These are phyloP conservation scores for Naegleria fowleri DNA, from an alignment of 208 protist species.

Conservation along the genomic window DNA sequence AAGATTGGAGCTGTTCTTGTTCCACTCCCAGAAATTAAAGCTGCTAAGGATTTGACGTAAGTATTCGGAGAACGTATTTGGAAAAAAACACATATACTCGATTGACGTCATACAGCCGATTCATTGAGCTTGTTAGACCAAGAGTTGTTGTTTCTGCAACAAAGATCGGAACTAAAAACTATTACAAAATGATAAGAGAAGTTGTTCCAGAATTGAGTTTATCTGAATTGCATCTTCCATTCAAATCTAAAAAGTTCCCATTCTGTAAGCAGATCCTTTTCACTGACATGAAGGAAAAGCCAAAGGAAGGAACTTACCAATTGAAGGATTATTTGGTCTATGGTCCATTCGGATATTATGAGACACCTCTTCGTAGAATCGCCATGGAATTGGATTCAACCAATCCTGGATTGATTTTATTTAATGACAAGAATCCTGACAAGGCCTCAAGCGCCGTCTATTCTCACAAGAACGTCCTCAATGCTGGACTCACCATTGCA, in stretches of 20 bases:
- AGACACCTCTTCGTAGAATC: slow-evolving; percentile 13
- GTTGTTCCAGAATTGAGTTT: slow-evolving; percentile 11
- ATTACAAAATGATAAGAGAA: neutral
- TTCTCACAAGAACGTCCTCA: neutral
- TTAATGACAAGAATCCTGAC: neutral
- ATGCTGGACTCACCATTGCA: neutral
- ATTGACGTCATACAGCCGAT: neutral
- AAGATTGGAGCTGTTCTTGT: neutral
- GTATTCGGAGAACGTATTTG: neutral
- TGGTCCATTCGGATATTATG: slow-evolving; percentile 27
- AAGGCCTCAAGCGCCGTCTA: neutral
- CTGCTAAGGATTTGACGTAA: slow-evolving; percentile 9
- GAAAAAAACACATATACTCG: neutral
- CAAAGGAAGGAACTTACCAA: neutral
- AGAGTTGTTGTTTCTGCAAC: neutral
- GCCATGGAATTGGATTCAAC: neutral
- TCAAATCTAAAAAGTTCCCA: slow-evolving; percentile 21
- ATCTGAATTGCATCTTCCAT: neutral
- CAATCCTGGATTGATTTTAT: neutral
- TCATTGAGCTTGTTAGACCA: slow-evolving; percentile 7
- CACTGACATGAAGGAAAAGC: neutral
- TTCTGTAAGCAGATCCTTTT: slow-evolving; percentile 16
- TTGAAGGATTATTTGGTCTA: slow-evolving; percentile 12
- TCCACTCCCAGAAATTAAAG: neutral
- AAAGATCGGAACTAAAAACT: neutral